Evolutionary conservation across 768 basidiomycete species (phyloP).

Genomic region (Xerocomellus amylosporus): DNA sequence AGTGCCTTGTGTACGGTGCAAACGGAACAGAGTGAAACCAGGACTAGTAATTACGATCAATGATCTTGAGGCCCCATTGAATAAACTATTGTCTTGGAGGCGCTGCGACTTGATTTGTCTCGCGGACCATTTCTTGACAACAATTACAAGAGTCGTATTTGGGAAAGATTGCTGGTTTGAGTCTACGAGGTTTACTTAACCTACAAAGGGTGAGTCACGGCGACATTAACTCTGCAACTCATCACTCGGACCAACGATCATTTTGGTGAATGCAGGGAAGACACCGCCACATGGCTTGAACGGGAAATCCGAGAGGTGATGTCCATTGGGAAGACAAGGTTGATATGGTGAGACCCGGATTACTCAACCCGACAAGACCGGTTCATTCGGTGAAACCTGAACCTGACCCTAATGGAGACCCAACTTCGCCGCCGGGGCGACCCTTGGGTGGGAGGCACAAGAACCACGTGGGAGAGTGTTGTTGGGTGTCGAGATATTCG

Average conservation of each 20-base stretch:
- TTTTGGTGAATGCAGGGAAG: background rate
- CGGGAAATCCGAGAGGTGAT: background rate
- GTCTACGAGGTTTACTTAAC: background rate
- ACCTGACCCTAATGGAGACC: constrained; percentile 11
- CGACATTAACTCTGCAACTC: constrained; percentile 6
- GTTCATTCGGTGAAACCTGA: constrained; percentile 14
- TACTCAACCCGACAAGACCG: constrained; percentile 5
- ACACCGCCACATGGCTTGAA: constrained; percentile 13
- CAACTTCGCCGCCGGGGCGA: constrained; percentile 1
- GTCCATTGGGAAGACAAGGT: constrained; percentile 2
- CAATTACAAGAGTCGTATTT: constrained; percentile 4
- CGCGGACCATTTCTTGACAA: constrained; percentile 3
- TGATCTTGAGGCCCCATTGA: background rate
- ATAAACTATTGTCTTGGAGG: background rate
- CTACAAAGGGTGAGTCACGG: constrained; percentile 20
- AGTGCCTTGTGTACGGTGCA: background rate
- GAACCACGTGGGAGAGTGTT: constrained; percentile 26
- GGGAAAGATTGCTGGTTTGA: background rate
- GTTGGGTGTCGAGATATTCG: constrained; percentile 18
- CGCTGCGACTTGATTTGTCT: background rate
- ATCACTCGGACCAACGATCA: constrained; percentile 3
- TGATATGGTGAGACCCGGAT: constrained; percentile 11
- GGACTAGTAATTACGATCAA: constrained; percentile 4
- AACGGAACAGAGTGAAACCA: constrained; percentile 16
- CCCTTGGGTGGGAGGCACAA: constrained; percentile 12